A percentile compares a stretch with the other conserved stretches of the same genome.
Conservation (phyloP, 2,329 filamentous ascomycete genomes). For the Fusarium sp. region DNA sequence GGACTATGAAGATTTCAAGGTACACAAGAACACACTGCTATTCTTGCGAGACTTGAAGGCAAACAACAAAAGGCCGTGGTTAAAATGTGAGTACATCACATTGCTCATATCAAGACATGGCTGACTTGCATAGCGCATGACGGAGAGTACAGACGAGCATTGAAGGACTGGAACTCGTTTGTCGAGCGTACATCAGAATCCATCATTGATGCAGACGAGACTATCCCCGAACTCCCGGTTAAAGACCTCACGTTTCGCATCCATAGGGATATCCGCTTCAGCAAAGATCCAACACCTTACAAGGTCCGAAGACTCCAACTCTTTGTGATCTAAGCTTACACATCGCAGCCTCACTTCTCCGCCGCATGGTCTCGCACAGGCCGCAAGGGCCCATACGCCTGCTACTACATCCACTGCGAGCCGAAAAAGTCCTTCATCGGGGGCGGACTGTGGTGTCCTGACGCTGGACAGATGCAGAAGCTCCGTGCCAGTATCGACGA, state of each 20-base stretch:
- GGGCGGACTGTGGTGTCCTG: slow-evolving; percentile 86
- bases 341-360: slow-evolving; percentile 77
- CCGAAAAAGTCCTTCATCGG: slow-evolving; percentile 79
- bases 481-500: slow-evolving; percentile 82
- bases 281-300: slow-evolving; percentile 86
- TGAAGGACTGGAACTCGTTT: slow-evolving; percentile 86
- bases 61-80: slow-evolving; percentile 70
- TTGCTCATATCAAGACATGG: background rate
- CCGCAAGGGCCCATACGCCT: slow-evolving; percentile 87
- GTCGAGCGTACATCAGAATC: slow-evolving; percentile 78
- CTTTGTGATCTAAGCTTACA: background rate
- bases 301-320: slow-evolving; percentile 66
- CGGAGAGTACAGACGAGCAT: slow-evolving; percentile 79
- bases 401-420: slow-evolving; percentile 88
- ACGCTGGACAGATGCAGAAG: slow-evolving; percentile 71
- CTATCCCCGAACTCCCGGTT: slow-evolving; percentile 85
- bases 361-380: slow-evolving; percentile 90
- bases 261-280: slow-evolving; percentile 88
- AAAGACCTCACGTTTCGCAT: slow-evolving; percentile 92
- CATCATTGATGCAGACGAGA: slow-evolving; percentile 79
- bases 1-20: slow-evolving; percentile 62
- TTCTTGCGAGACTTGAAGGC: slow-evolving; percentile 70
- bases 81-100: slow-evolving; percentile 59
- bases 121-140: slow-evolving; percentile 73
- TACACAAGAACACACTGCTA: slow-evolving; percentile 69